Percentiles rank a stretch among this genome's conserved stretches.
phyloP scores from a whole-genome alignment of 495 filamentous ascomycete genomes.

The Hypoxylon crocopeplum region DNA sequence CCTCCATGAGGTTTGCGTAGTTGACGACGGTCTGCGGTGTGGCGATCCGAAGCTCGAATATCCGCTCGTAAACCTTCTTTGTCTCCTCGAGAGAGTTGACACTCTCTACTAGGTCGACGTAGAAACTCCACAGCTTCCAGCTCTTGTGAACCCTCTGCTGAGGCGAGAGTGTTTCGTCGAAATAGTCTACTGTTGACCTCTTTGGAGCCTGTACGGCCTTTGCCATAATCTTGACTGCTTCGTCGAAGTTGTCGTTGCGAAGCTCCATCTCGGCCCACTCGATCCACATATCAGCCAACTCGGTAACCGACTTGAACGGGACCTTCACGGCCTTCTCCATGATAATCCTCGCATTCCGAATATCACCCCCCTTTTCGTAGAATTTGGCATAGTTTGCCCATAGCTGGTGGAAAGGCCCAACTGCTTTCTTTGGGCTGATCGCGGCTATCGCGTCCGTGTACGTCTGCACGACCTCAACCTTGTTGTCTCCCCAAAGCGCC shows the following conservation, averaged over 20 bases:
- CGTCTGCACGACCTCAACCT: slow-evolving; percentile 87
- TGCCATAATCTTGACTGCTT: slow-evolving; percentile 92
- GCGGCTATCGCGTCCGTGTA: slow-evolving; percentile 94
- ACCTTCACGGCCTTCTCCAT: slow-evolving; percentile 98
- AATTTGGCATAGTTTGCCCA: slow-evolving; percentile 99
- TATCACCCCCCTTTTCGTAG: slow-evolving; percentile 88
- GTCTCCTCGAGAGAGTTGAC: slow-evolving; percentile 92
- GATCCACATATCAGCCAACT: slow-evolving; percentile 97
- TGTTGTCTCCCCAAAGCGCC: slow-evolving; percentile 93
- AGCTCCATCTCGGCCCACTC: slow-evolving; percentile 99
- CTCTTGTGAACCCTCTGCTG: slow-evolving; percentile 98
- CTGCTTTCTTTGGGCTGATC: slow-evolving; percentile 92
- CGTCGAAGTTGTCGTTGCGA: slow-evolving; percentile 93
- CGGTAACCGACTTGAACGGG: slow-evolving; percentile 91
- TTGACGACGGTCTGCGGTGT: slow-evolving; percentile 99
- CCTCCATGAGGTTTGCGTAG: slow-evolving; percentile 94
- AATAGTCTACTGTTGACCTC: slow-evolving; percentile 94
- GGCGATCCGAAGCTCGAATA: slow-evolving; percentile 97
- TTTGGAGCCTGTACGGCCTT: slow-evolving; percentile 96
- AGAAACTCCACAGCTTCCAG: slow-evolving; percentile 99
- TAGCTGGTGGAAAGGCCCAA: slow-evolving; percentile 91
- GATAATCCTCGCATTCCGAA: slow-evolving; percentile 86
- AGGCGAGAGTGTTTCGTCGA: slow-evolving; percentile 91
- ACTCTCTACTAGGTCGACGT: slow-evolving; percentile 96
- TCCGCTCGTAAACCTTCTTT: slow-evolving; percentile 90